These are phyloP conservation scores for Zymoseptoria tritici DNA, from an alignment of 2,329 filamentous ascomycete genomes.

Conservation along the genomic window DNA sequence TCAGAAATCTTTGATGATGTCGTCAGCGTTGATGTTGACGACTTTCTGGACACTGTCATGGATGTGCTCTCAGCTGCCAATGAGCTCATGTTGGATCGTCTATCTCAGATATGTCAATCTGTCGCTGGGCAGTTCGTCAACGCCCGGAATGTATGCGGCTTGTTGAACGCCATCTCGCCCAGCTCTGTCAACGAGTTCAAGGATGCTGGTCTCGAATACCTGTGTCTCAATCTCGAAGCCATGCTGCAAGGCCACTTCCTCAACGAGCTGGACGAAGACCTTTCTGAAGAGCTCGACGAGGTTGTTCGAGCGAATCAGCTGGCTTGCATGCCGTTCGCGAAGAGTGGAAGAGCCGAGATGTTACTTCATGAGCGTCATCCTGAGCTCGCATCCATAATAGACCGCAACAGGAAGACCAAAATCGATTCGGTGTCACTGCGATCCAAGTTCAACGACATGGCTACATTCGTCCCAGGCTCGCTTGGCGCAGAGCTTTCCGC, in stretches of 20 bases:
- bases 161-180: constrained; percentile 79
- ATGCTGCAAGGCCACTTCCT: constrained; percentile 84
- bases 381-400: constrained; percentile 55
- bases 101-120: constrained; percentile 84
- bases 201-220: constrained; percentile 78
- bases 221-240: constrained; percentile 82
- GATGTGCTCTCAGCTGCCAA: constrained; percentile 87
- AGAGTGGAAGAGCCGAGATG: constrained; percentile 64
- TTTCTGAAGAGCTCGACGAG: constrained; percentile 72
- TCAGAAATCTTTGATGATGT: constrained; percentile 74
- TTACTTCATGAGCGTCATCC: constrained; percentile 59
- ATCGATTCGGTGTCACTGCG: constrained; percentile 71
- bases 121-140: constrained; percentile 77
- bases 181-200: constrained; percentile 82
- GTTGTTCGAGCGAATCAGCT: constrained; percentile 78
- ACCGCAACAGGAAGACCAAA: constrained; percentile 60
- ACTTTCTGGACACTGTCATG: constrained; percentile 81
- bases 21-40: constrained; percentile 62
- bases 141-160: constrained; percentile 73
- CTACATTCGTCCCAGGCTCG: constrained; percentile 54
- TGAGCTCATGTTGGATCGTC: constrained; percentile 86
- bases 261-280: constrained; percentile 74
- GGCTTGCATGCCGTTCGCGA: constrained; percentile 66
- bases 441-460: constrained; percentile 55
- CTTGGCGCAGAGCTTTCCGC: constrained; percentile 52